Base-by-base conservation (phyloP, 805 yeast genomes). In the Candida xiaguanensis region DNA sequence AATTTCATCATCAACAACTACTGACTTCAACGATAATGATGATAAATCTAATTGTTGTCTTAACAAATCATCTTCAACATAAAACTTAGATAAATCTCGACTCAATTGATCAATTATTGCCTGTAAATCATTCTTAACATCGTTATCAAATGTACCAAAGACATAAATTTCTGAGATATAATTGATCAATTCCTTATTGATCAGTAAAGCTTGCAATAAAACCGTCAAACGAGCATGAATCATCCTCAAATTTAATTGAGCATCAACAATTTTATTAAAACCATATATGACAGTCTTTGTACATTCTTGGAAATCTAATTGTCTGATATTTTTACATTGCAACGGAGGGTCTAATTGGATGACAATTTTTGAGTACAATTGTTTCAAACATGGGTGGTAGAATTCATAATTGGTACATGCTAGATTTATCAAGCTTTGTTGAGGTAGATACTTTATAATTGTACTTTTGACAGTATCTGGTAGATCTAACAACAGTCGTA, bases 351-450 rank as follows among this genome's bases (percentile, higher is more conserved):
- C 25, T 36, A 15, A n/a, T 38, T 43, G 46, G 8, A 43, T 40
- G 16, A 48, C 41, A 13, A 67, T 46, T 13, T 46, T 48, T 8
- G 45, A 41, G 48, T 66, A 66, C 26, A 67, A 47, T 33, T 58
- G 48, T 15, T 40, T 33, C 31, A 56, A 38, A 38, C 66, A 61
- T 11, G 67, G 67, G 35, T 54, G 47, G 44, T 66, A 66, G 40
- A 63, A 61, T 22, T 48, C 46, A 44, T 43, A 66, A 48, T 63
- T 65, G 19, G 72, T 63, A 17, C 48, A 49, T 1, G 70, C 56
- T 13, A 67, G 52, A 31, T 56, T 61, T 19, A 61, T 19, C 13
- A 63, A 51, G 33, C 52, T 54, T 35, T 59, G 58, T 41, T 63
- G 68, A 5, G 64, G 63, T 12, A 63, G 50, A 33, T 45, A 57